Base-by-base conservation (phyloP, 2,329 filamentous ascomycete species). In the Neurospora sp. region DNA sequence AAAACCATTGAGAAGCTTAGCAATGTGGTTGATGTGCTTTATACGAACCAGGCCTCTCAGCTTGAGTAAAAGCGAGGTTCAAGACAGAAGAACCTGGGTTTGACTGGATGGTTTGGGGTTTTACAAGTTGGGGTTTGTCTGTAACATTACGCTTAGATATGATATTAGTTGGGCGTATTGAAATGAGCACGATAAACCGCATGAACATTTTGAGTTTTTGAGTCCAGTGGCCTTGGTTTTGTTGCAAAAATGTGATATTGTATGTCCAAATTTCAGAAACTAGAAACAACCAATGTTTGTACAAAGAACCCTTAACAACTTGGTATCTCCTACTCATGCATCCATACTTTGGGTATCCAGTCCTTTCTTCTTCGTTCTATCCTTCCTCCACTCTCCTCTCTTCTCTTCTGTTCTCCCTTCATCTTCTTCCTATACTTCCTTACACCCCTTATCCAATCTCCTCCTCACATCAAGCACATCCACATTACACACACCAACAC, bases 1-100 rank as follows among this genome's bases (percentile, higher is more conserved):
- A 90, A 93, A 73, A 99, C 96, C 2, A 97, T 99, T 75, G 95
- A 97, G 80, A 98, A 97, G 89, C 82, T 99, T 81, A 95, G 93
- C 84, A 96, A 91, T 79, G 96, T 99, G 74, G 96, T 99, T 73
- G 96, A 99, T 81, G 93, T 97, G 75, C 84, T 99, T 78, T 99
- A 98, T 86, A 94, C 93, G 73, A 98, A 97, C 85, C 95, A 99
- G 84, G 96, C 96, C 68, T 97, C 93, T 71, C 85, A 96, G 86
- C 85, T 99, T 76, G 96, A 99, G 86, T 99, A 89, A 78, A 43
- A 19, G 42, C 42, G n/a, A 43, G 42, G 9, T 19, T 39, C 62
- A 43, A 67, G 46, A 11, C 46, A 28, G n/a, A 36, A 39, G 38
- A 52, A 62, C 13, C 23, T 2, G 67, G 67, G 39, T 36, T 23